Evolutionary conservation across 176 grass and related monocot genomes (phyloP).

Genomic region (Zoysia japonica): DNA sequence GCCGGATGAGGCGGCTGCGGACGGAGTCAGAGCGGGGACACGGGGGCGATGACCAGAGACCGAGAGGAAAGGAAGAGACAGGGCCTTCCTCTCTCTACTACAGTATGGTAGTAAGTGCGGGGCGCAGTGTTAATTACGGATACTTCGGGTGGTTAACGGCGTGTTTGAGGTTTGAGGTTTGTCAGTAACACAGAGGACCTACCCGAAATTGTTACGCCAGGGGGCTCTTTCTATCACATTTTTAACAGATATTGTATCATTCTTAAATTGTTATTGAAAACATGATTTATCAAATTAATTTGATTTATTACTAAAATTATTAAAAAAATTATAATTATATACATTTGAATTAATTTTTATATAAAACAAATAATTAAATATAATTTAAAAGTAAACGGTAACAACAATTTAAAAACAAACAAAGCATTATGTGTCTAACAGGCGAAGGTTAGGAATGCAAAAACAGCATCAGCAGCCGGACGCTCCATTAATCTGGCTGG

Average conservation of each 20-base stretch:
- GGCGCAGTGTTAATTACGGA: not conserved
- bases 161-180: not conserved
- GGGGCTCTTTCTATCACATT: too few species aligned
- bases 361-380: too few species aligned
- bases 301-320: too few species aligned
- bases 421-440: too few species aligned
- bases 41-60: slow-evolving; percentile 26
- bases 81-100: not conserved
- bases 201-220: not conserved
- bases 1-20: not conserved
- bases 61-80: slow-evolving; percentile 1
- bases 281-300: too few species aligned
- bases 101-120: not conserved
- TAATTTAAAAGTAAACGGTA: too few species aligned
- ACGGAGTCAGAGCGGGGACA: slow-evolving; percentile 23
- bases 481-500: slow-evolving; percentile 14
- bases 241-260: too few species aligned
- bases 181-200: not conserved
- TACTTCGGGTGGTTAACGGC: not conserved
- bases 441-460: too few species aligned
- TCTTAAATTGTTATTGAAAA: too few species aligned
- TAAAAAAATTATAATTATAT: too few species aligned
- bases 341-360: too few species aligned
- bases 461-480: too few species aligned
- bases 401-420: not conserved